Conservation (phyloP, 129 eudicot genomes). For the Centaurea solstitialis region DNA sequence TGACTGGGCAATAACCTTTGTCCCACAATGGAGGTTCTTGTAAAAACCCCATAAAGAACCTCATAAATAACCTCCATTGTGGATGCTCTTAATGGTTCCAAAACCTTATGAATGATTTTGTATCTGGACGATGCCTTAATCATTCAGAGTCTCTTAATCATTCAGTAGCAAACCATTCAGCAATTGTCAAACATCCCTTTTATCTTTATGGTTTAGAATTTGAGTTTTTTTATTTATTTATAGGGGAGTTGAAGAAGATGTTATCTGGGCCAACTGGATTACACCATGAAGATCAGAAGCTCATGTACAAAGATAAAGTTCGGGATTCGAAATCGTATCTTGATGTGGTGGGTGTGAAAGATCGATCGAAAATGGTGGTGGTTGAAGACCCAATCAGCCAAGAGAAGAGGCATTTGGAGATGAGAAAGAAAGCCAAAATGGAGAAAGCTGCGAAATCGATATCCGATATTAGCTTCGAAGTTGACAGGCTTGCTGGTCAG, state of each 20-base stretch:
- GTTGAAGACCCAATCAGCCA: conserved; percentile 85
- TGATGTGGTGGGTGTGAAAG: conserved; percentile 79
- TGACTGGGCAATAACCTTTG: too few species aligned
- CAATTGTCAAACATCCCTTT: too few species aligned
- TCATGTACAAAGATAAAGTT: conserved; percentile 67
- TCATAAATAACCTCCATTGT: too few species aligned
- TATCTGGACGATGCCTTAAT: too few species aligned
- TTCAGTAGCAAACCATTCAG: too few species aligned
- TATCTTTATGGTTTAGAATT: background rate
- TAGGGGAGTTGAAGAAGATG: conserved; percentile 93
- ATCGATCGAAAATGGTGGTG: conserved; percentile 72
- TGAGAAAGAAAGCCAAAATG: conserved; percentile 70
- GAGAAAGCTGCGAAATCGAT: conserved; percentile 72
- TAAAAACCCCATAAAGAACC: too few species aligned
- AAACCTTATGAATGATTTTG: too few species aligned
- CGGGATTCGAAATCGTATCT: conserved; percentile 70
- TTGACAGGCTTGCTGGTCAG: conserved; percentile 85
- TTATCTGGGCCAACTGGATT: conserved; percentile 80
- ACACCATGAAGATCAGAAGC: conserved; percentile 86
- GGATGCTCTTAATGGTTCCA: too few species aligned
- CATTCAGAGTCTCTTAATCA: too few species aligned
- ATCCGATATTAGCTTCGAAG: conserved; percentile 81
- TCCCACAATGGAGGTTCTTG: too few species aligned
- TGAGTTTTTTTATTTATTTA: background rate
- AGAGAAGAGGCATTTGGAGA: conserved; percentile 69